Evolutionary conservation across 805 yeast genomes (phyloP).

Genomic region (Wickerhamomyces queroliae): DNA sequence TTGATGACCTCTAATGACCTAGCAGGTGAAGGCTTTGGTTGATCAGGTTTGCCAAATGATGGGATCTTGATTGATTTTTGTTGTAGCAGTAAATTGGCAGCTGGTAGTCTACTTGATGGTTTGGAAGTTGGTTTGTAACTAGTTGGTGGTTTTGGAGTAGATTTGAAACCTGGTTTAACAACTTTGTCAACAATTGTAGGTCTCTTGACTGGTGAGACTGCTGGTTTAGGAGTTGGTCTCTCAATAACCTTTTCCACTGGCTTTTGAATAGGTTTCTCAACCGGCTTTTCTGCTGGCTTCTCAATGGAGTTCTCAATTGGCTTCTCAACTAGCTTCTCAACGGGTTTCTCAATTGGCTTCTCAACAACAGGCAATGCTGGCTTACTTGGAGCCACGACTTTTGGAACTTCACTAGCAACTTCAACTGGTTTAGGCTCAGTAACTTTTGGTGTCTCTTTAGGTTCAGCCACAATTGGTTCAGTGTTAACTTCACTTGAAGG

Average conservation of each 20-base stretch:
- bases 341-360: too few species aligned
- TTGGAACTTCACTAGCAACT: not conserved
- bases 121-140: not conserved
- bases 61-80: slow-evolving; percentile 21
- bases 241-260: too few species aligned
- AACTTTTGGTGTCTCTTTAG: slow-evolving; percentile 1
- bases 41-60: slow-evolving; percentile 6
- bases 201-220: not conserved
- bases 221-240: not conserved
- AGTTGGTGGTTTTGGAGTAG: slow-evolving; percentile 4
- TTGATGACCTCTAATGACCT: slow-evolving; percentile 1
- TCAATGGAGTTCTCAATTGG: too few species aligned
- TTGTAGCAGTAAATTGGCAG: slow-evolving; percentile 8
- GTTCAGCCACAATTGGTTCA: slow-evolving; percentile 1
- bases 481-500: not conserved
- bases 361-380: too few species aligned
- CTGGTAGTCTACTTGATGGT: not conserved
- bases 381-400: not conserved
- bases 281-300: too few species aligned
- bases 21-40: not conserved
- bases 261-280: too few species aligned
- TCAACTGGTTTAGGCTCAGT: not conserved
- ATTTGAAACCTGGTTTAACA: not conserved
- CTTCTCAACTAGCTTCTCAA: too few species aligned
- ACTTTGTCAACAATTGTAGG: slow-evolving; percentile 1